Percentiles rank a stretch among this genome's conserved stretches.
phyloP scores from a whole-genome alignment of 1,284 basidiomycete species.

The Laetiporus sulphureus region DNA sequence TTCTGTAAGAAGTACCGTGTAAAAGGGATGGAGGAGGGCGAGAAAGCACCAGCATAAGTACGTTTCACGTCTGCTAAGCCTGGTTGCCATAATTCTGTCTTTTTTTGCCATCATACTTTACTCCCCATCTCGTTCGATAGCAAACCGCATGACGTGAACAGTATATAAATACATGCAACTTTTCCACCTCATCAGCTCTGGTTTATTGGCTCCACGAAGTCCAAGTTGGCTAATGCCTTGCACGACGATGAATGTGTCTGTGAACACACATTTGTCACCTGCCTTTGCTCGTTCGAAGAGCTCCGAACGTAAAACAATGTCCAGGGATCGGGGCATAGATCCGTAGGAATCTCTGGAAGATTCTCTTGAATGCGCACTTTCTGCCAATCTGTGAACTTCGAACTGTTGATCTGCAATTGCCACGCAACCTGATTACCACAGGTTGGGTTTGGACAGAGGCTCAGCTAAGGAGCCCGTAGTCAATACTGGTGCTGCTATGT shows the following conservation, averaged over 20 bases:
- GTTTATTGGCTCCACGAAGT: slow-evolving; percentile 88
- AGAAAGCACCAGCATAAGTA: no score
- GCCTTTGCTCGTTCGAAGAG: slow-evolving; percentile 97
- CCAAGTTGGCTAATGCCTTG: slow-evolving; percentile 97
- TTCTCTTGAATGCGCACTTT: slow-evolving; percentile 99
- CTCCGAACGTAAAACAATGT: slow-evolving; percentile 93
- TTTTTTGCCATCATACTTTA: no score
- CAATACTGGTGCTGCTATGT: neutral
- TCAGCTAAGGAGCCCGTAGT: slow-evolving; percentile 50
- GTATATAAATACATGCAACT: no score
- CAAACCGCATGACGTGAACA: no score
- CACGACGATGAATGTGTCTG: slow-evolving; percentile 96
- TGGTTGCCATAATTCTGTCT: no score
- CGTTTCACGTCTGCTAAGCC: no score
- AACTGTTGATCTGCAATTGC: slow-evolving; percentile 95
- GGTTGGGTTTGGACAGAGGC: slow-evolving; percentile 87
- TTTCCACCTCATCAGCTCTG: slow-evolving; percentile 89
- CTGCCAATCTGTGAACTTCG: slow-evolving; percentile 99
- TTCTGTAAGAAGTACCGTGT: no score
- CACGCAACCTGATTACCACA: slow-evolving; percentile 89
- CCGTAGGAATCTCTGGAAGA: slow-evolving; percentile 98
- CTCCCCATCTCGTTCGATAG: no score
- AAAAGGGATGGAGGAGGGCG: no score
- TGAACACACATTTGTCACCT: slow-evolving; percentile 98
- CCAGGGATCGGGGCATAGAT: slow-evolving; percentile 94